These are phyloP conservation scores for Starmera pachycereana DNA, from an alignment of 805 yeast species.

Conservation along the genomic window DNA sequence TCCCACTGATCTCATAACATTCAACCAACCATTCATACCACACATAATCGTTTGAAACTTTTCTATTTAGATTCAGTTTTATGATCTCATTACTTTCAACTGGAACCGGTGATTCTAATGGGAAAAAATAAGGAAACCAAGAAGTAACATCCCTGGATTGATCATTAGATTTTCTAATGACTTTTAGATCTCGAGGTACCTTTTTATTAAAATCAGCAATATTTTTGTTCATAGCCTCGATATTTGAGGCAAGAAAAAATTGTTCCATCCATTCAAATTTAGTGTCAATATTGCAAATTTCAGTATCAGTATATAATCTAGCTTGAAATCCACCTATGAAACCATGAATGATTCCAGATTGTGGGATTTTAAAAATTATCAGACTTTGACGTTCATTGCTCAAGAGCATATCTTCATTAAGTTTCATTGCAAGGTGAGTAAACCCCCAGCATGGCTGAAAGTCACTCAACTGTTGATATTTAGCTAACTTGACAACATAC, in stretches of 20 bases:
- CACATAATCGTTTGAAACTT: constrained; percentile 27
- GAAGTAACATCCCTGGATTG: constrained; percentile 39
- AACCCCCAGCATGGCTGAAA: no score
- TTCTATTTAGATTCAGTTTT: constrained; percentile 41
- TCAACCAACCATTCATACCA: constrained; percentile 68
- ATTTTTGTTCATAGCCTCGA: no score
- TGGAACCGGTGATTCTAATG: constrained; percentile 42
- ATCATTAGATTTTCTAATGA: constrained; percentile 29
- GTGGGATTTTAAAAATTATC: constrained; percentile 29
- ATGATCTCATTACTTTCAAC: constrained; percentile 45
- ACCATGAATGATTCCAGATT: constrained; percentile 57
- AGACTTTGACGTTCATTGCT: no score
- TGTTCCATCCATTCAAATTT: no score
- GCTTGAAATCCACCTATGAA: constrained; percentile 70
- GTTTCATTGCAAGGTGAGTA: no score
- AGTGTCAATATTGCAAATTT: constrained; percentile 24
- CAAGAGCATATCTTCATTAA: no score
- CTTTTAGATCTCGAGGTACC: no score
- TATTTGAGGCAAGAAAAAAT: no score
- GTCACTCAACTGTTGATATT: no score
- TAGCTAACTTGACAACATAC: constrained; percentile 26
- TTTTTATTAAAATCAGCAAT: no score
- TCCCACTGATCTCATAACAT: constrained; percentile 3
- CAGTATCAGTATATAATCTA: constrained; percentile 47
- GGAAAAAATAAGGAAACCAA: constrained; percentile 65